A percentile compares a stretch with the other conserved stretches of the same genome.
phyloP scores from a whole-genome alignment of 1,284 basidiomycete genomes.

The Ustilago loliicola region DNA sequence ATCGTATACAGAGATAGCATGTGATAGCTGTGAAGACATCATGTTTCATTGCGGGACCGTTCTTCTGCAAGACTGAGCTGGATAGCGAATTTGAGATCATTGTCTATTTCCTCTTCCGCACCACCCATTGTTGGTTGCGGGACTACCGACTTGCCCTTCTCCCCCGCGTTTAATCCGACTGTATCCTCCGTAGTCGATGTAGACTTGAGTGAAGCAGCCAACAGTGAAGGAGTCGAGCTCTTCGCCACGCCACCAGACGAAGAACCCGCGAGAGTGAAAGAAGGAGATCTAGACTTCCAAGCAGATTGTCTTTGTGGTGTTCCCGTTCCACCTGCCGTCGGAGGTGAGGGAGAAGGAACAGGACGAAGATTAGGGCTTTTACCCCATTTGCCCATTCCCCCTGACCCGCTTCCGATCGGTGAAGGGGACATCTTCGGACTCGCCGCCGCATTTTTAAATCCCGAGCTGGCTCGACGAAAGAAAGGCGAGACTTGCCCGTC shows the following conservation, averaged over 20 bases:
- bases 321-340: neutral
- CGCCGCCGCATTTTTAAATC: neutral
- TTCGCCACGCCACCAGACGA: neutral
- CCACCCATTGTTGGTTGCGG: neutral
- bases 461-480: conserved; percentile 11
- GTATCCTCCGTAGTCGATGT: neutral
- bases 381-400: conserved; percentile 16
- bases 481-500: neutral
- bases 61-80: conserved; percentile 65
- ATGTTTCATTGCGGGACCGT: conserved; percentile 23
- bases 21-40: neutral
- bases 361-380: conserved; percentile 31
- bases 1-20: neutral
- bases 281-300: neutral
- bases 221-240: conserved; percentile 7
- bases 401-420: neutral
- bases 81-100: conserved; percentile 60
- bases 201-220: conserved; percentile 23
- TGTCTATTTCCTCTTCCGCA: conserved; percentile 38
- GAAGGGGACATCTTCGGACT: neutral
- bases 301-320: conserved; percentile 9
- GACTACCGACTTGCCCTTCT: neutral
- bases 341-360: neutral
- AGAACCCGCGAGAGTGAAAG: neutral
- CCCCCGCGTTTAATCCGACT: conserved; percentile 4